Evolutionary conservation across 352 stramenopile genomes (phyloP).

Genomic region (Globisporangium cederbergense): DNA sequence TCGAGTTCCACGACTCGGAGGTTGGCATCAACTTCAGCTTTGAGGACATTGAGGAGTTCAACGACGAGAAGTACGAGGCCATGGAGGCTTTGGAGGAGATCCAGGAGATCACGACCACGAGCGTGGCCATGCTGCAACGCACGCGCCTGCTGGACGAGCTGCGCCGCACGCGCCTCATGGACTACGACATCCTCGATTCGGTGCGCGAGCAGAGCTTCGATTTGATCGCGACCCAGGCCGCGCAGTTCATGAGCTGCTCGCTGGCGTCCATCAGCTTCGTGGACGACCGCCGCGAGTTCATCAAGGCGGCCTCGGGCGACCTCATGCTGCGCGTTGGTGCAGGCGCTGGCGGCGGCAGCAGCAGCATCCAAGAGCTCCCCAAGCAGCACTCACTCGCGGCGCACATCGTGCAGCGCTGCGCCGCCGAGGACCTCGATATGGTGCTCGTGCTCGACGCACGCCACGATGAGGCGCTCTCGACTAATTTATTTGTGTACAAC

Average conservation of each 20-base stretch:
- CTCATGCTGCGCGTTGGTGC: conserved; percentile 3
- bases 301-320: conserved; percentile 52
- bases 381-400: conserved; percentile 56
- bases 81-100: conserved; percentile 22
- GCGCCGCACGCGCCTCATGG: conserved; percentile 33
- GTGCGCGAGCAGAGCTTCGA: conserved; percentile 48
- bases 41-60: conserved; percentile 30
- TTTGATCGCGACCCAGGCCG: conserved; percentile 52
- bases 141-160: conserved; percentile 30
- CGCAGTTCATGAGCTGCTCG: conserved; percentile 43
- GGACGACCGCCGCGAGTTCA: conserved; percentile 50
- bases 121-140: conserved; percentile 10
- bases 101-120: conserved; percentile 35
- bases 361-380: conserved; percentile 35
- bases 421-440: conserved; percentile 20
- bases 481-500: conserved; percentile 58
- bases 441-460: conserved; percentile 42
- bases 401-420: conserved; percentile 50
- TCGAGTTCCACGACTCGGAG: conserved; percentile 23
- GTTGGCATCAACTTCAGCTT: conserved; percentile 16
- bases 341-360: not conserved
- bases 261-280: conserved; percentile 67
- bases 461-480: conserved; percentile 35
- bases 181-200: conserved; percentile 62
- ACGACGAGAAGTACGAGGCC: conserved; percentile 27